Percentiles rank a stretch among this genome's conserved stretches.
These are phyloP conservation scores for Cryphonectria japonica DNA, from an alignment of 2,329 filamentous ascomycete species.

Conservation along the genomic window DNA sequence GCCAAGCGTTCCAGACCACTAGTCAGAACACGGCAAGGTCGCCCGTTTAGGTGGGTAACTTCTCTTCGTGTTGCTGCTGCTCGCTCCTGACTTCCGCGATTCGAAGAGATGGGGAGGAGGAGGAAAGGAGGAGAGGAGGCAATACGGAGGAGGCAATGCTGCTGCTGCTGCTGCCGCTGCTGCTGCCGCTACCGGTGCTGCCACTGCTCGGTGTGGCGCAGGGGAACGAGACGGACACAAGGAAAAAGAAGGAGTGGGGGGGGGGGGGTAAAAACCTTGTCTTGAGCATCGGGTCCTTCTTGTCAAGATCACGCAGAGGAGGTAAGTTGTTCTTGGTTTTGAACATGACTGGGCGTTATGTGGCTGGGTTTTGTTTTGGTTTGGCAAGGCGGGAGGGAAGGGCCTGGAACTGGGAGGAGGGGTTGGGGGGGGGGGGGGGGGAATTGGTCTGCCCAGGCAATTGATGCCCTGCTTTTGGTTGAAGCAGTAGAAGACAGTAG, in stretches of 20 bases:
- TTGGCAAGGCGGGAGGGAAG: not conserved
- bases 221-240: not conserved
- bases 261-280: conserved; percentile 34
- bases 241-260: not conserved
- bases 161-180: not conserved
- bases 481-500: not conserved
- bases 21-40: conserved; percentile 8
- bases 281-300: conserved; percentile 34
- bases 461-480: not conserved
- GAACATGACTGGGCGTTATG: conserved; percentile 32
- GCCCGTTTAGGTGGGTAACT: conserved; percentile 1
- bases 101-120: not conserved
- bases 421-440: too few species aligned
- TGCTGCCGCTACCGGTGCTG: not conserved
- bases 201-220: not conserved
- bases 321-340: conserved; percentile 35
- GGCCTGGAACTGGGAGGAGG: not conserved
- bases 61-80: not conserved
- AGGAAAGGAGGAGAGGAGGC: not conserved
- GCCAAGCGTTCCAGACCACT: conserved; percentile 2
- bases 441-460: not conserved
- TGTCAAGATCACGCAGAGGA: conserved; percentile 36
- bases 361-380: not conserved
- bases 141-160: not conserved
- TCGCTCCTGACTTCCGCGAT: not conserved